Conservation (phyloP, 2,329 filamentous ascomycete species). For the Alternaria longipes region DNA sequence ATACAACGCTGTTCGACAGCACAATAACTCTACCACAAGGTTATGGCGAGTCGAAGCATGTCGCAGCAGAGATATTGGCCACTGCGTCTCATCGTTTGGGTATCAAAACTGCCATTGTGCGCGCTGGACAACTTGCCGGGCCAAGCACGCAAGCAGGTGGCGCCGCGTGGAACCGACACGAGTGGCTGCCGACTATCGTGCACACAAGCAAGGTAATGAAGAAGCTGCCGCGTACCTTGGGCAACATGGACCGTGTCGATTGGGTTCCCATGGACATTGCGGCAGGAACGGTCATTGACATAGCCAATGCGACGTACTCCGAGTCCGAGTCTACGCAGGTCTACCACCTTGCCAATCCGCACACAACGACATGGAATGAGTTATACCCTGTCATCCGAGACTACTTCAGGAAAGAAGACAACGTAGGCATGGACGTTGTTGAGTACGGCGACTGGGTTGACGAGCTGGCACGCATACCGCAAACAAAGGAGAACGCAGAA, state of each 20-base stretch:
- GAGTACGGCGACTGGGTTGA: constrained; percentile 7
- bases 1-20: constrained; percentile 41
- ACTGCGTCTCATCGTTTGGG: constrained; percentile 37
- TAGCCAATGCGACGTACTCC: not conserved
- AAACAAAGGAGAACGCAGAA: constrained; percentile 10
- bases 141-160: constrained; percentile 22
- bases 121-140: constrained; percentile 46
- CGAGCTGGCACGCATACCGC: not conserved
- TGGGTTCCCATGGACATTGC: constrained; percentile 36
- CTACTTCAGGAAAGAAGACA: not conserved
- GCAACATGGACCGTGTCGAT: constrained; percentile 29
- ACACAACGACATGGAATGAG: not conserved
- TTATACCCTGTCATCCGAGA: constrained; percentile 1
- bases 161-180: constrained; percentile 36
- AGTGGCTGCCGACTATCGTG: constrained; percentile 42
- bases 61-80: constrained; percentile 45
- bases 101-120: constrained; percentile 33
- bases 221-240: constrained; percentile 28
- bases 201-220: constrained; percentile 31
- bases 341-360: constrained; percentile 10
- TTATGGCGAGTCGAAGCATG: constrained; percentile 52
- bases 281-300: constrained; percentile 5
- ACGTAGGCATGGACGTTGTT: not conserved
- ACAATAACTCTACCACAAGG: constrained; percentile 44
- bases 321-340: constrained; percentile 2